These are phyloP conservation scores for Malus sieversii DNA, from an alignment of 306 rosid species.

Conservation along the genomic window DNA sequence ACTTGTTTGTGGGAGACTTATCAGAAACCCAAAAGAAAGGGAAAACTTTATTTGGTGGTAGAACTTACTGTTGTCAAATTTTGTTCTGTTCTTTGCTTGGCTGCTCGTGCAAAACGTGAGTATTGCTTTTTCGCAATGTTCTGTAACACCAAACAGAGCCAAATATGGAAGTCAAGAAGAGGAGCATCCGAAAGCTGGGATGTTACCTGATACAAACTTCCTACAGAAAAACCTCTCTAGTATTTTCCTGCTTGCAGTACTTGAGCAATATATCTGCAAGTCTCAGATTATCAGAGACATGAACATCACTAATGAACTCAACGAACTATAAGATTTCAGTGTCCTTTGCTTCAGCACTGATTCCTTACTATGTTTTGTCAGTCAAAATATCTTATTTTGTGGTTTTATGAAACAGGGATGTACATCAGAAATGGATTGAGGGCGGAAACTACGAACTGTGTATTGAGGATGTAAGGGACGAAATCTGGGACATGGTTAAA, in stretches of 20 bases:
- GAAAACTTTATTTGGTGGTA: neutral
- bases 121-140: neutral
- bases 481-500: conserved; percentile 99
- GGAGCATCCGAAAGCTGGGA: conserved; percentile 68
- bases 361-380: neutral
- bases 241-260: conserved; percentile 70
- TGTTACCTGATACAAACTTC: conserved; percentile 85
- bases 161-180: conserved; percentile 79
- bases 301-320: neutral
- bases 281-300: conserved; percentile 63
- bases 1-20: neutral
- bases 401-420: conserved; percentile 59
- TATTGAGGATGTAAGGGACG: conserved; percentile 95
- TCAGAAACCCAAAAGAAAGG: neutral
- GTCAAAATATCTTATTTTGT: neutral
- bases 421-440: conserved; percentile 96
- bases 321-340: neutral
- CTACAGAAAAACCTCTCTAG: conserved; percentile 47
- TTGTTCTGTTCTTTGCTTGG: neutral
- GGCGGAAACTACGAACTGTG: conserved; percentile 98
- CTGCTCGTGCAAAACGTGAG: neutral
- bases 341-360: neutral
- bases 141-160: conserved; percentile 7
- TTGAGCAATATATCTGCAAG: conserved; percentile 54
- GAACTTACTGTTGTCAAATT: neutral